Evolutionary conservation across 2,329 filamentous ascomycete genomes (phyloP), one percentile per base, ranked within the genome.

Genomic region (Sordariomycetes sp.): DNA sequence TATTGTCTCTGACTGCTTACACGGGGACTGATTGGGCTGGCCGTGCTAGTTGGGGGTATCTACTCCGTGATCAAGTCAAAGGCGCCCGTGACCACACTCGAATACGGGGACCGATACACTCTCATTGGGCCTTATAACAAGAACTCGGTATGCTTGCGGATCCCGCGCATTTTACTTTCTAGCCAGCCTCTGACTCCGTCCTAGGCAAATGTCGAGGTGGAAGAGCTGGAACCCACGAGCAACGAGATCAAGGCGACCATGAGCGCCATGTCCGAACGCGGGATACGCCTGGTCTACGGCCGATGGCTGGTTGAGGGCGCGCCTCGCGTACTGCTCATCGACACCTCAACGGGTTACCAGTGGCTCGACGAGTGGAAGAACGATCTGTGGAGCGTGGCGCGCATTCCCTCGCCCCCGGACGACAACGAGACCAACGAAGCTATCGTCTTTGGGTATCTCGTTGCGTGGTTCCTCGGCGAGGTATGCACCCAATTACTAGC

Each of bases 321-420:
- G 22, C 51, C 56, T n/a, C 56, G 56, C 12, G 37, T 58, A 3
- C 56, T 58, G 8, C 51, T 58, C 8, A 43, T 58, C 18, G 56
- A 58, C 43, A 53, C 51, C 25, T 16, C 14, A 12, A 43, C 25
- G 12, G 51, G 35, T 16, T 25, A 53, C 20, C 24, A 25, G 48
- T 53, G 14, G 11, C 32, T 58, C 2, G 18, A 58, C 22, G 22
- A 53, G 35, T 58, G 56, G 56, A 53, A 48, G 56, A 51, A 22
- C 16, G 56, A 58, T n/a, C 40, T 58, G 20, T 99, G 94, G 94
- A 90, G 92, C 65, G 84, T 86, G 11, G 88, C 93, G 28, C 89
- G 90, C 63, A 97, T 99, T 66, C 94, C 94, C n/a, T 90, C 91
- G 16, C 94, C 94, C 12, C 87, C 89, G 8, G 85, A 85, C 62